Evolutionary conservation across 805 yeast species (phyloP).

Genomic region (Wickerhamiella musiphila): DNA sequence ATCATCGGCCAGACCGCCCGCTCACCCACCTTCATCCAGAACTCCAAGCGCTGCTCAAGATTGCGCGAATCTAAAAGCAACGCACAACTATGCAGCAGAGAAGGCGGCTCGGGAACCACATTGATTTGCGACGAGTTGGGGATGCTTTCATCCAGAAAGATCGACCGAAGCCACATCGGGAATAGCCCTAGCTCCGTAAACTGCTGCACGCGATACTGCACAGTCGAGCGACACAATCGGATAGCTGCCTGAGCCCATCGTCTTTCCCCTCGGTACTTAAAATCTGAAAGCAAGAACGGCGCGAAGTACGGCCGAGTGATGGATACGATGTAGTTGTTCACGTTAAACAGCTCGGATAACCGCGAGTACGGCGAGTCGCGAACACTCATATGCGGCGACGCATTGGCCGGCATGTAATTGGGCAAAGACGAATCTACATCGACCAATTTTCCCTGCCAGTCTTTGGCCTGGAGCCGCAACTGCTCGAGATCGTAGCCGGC

Average conservation of each 20-base stretch:
- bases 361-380: constrained; percentile 65
- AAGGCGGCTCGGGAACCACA: constrained; percentile 71
- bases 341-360: constrained; percentile 82
- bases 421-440: no score
- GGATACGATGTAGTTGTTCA: constrained; percentile 80
- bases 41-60: constrained; percentile 54
- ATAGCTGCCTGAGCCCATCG: constrained; percentile 27
- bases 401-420: constrained; percentile 23
- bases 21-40: constrained; percentile 86
- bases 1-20: constrained; percentile 83
- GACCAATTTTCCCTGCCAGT: constrained; percentile 30
- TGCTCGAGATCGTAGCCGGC: no score
- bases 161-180: constrained; percentile 48
- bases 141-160: constrained; percentile 76
- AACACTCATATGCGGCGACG: constrained; percentile 24
- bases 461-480: constrained; percentile 41
- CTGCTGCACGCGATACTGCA: constrained; percentile 69
- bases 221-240: constrained; percentile 52
- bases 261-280: constrained; percentile 40
- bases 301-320: constrained; percentile 89
- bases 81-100: constrained; percentile 52
- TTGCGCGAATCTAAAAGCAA: constrained; percentile 64
- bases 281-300: constrained; percentile 68
- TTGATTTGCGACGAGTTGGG: constrained; percentile 75
- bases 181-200: constrained; percentile 64